Percentiles rank a stretch among this genome's conserved stretches.
Evolutionary conservation across 352 stramenopile genomes (phyloP).

Genomic region (Pythium rhizo-oryzae): DNA sequence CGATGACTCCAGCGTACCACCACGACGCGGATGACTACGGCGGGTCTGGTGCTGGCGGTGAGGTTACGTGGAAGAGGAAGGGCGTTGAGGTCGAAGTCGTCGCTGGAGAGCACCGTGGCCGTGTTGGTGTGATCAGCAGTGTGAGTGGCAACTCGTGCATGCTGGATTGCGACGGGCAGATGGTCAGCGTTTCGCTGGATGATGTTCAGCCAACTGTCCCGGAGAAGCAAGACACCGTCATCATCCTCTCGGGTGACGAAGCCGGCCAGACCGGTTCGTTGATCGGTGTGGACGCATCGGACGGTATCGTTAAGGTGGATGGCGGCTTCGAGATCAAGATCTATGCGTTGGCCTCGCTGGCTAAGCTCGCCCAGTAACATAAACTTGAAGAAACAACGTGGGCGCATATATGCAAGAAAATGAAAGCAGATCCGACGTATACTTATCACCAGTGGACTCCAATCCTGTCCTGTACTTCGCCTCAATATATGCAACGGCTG

Average conservation of each 20-base stretch:
- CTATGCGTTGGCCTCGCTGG: conserved; percentile 79
- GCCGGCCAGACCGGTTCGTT: conserved; percentile 82
- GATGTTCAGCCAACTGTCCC: conserved; percentile 77
- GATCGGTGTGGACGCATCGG: conserved; percentile 85
- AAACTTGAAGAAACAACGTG: conserved; percentile 22
- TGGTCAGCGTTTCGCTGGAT: conserved; percentile 67
- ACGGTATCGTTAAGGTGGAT: conserved; percentile 91
- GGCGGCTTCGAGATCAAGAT: conserved; percentile 91
- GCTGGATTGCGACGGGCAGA: conserved; percentile 79
- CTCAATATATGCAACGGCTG: conserved; percentile 24
- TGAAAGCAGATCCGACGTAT: conserved; percentile 3
- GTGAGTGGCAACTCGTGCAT: conserved; percentile 73
- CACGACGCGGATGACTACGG: conserved; percentile 51
- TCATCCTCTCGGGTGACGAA: conserved; percentile 87
- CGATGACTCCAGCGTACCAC: conserved; percentile 79
- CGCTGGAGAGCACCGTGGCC: conserved; percentile 63
- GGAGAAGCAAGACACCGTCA: conserved; percentile 88
- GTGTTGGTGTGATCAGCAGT: conserved; percentile 74
- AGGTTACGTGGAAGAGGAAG: conserved; percentile 90
- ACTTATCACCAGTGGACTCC: conserved; percentile 3
- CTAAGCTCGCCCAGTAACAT: conserved; percentile 83
- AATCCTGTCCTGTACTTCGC: conserved; percentile 2
- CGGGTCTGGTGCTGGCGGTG: conserved; percentile 41
- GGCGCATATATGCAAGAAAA: conserved; percentile 17
- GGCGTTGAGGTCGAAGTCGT: conserved; percentile 84